phyloP scores from a whole-genome alignment of 2,329 filamentous ascomycete species.

The Paecilomyces sp. region DNA sequence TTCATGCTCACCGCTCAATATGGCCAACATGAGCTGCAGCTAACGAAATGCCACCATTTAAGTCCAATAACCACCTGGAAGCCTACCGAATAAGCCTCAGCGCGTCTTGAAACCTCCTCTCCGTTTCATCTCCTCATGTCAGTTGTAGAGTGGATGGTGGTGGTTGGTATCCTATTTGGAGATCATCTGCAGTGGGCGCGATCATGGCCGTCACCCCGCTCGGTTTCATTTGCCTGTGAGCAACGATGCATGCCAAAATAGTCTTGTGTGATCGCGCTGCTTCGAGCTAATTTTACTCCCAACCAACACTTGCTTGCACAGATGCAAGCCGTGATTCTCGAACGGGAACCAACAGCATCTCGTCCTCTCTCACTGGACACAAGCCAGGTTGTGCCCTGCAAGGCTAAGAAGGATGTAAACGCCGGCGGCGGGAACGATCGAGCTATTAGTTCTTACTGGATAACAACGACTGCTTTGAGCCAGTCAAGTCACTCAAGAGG shows the following conservation, averaged over 20 bases:
- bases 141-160: not conserved
- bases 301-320: not conserved
- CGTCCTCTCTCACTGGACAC: not conserved
- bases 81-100: not conserved
- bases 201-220: not conserved
- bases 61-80: not conserved
- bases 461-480: not conserved
- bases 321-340: not conserved
- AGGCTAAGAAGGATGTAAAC: not conserved
- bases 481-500: not conserved
- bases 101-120: not conserved
- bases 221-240: not conserved
- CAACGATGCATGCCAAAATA: not conserved
- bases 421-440: not conserved
- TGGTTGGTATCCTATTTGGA: not conserved
- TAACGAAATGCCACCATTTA: not conserved
- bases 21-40: not conserved
- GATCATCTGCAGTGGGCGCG: not conserved
- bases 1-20: not conserved
- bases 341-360: not conserved
- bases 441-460: not conserved
- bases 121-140: not conserved
- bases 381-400: not conserved
- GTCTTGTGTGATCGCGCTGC: not conserved
- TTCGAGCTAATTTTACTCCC: not conserved